phyloP scores from a whole-genome alignment of 345 rosid genomes.

The Murraya koenigii region DNA sequence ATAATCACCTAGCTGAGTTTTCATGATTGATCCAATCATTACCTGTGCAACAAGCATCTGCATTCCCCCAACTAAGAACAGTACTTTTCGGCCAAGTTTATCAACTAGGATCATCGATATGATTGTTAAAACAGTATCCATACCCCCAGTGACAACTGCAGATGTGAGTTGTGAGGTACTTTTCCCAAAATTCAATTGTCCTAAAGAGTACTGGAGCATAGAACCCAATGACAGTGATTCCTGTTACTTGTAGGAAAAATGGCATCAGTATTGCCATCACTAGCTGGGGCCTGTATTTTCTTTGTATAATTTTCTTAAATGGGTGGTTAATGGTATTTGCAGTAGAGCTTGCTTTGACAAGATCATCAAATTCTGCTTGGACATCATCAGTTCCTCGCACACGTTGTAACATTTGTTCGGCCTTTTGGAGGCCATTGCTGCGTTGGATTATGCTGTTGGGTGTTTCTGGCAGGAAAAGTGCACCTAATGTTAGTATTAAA shows the following conservation, averaged over 20 bases:
- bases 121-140: conserved; percentile 22
- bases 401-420: conserved; percentile 16
- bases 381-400: conserved; percentile 26
- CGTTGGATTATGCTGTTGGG: conserved; percentile 42
- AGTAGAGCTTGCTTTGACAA: conserved; percentile 15
- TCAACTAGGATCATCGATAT: conserved; percentile 29
- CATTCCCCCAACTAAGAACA: conserved; percentile 33
- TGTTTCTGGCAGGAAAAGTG: conserved; percentile 27
- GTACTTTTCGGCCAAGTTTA: conserved; percentile 29
- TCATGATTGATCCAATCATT: conserved; percentile 39
- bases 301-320: conserved; percentile 20
- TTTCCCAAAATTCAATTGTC: conserved; percentile 32
- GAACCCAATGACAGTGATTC: conserved; percentile 44
- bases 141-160: conserved; percentile 27
- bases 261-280: conserved; percentile 33
- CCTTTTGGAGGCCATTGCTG: conserved; percentile 22
- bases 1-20: conserved; percentile 43
- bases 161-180: conserved; percentile 27
- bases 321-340: conserved; percentile 15
- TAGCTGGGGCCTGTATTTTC: conserved; percentile 37
- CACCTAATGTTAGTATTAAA: conserved; percentile 22
- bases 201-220: conserved; percentile 40
- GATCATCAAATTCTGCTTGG: conserved; percentile 37
- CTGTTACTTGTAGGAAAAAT: conserved; percentile 35
- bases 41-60: conserved; percentile 36